Conservation (phyloP, 225 moss, liverwort and hornwort genomes). For the Physcomitrellopsis africana region DNA sequence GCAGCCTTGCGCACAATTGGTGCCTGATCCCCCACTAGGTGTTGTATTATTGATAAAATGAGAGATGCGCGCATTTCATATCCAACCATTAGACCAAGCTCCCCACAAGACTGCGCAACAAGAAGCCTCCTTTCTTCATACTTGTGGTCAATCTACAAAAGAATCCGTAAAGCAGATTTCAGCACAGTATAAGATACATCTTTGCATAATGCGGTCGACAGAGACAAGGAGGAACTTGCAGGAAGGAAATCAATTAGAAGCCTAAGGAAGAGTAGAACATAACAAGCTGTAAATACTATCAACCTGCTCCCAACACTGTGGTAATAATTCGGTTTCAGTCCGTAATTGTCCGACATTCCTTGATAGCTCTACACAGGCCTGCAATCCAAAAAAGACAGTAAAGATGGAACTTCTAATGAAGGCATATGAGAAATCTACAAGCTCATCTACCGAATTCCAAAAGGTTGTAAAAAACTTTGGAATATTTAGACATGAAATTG, state of each 20-base stretch:
- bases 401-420: neutral
- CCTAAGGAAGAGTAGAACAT: neutral
- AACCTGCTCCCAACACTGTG: conserved; percentile 92
- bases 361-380: conserved; percentile 77
- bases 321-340: conserved; percentile 77
- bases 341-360: conserved; percentile 66
- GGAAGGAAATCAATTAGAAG: conserved; percentile 8
- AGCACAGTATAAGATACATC: neutral
- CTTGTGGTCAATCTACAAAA: conserved; percentile 70
- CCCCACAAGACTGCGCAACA: conserved; percentile 85
- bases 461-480: neutral
- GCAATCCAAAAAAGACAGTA: conserved; percentile 1
- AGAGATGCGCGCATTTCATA: conserved; percentile 75
- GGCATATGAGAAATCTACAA: neutral
- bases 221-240: conserved; percentile 12
- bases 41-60: conserved; percentile 78
- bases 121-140: conserved; percentile 83
- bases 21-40: conserved; percentile 74
- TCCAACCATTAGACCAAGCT: conserved; percentile 74
- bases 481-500: neutral
- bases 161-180: conserved; percentile 17
- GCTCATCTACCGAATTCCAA: neutral
- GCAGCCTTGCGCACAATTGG: conserved; percentile 79
- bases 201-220: neutral
- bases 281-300: conserved; percentile 1